Evolutionary conservation across 805 yeast species (phyloP), one percentile per base, ranked within the genome.

Genomic region (Nakazawaea wickerhamii): DNA sequence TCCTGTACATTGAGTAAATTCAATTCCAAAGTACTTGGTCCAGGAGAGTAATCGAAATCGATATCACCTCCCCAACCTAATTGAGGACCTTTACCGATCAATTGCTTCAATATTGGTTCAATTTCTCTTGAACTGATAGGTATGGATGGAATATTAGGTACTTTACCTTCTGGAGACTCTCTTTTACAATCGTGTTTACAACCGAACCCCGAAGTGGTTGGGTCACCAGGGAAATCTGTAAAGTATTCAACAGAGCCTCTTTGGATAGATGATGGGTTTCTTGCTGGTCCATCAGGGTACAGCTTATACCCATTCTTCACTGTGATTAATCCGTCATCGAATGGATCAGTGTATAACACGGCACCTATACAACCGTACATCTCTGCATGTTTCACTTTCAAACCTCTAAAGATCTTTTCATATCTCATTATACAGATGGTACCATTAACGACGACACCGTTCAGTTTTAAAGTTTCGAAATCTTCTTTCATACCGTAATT

Each of bases 131-230:
- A 61, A 45, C 76, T 71, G 20, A 75, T 53, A 1, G 83, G 79
- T 8, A 77, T 49, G 0, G 77, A 73, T 0, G 83, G 83, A 7
- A 79, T 73, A 23, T 60, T 59, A 0, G 82, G 81, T 4, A 75
- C 60, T 22, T 61, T 64, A 5, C 60, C 64, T 15, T 57, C 52
- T 0, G 79, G 74, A 15, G 68, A 57, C 4, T 57, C 45, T 36
- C 76, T 54, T 44, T 63, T 69, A 5, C 64, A 60, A 32, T 65
- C 55, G 6, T 55, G 55, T 23, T 71, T 73, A 18, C 84, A 75
- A 2, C 86, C 72, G 63, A 75, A 77, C 3, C 86, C 87, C 6
- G 87, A 86, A 2, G 89, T 81, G 0, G 89, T 79, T 27, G 90
- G 90, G 55, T 83, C 91, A 10, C 90, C 90, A 0, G 89, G 87